Base-by-base conservation (phyloP, 768 basidiomycete species). In the Suillus brevipes region DNA sequence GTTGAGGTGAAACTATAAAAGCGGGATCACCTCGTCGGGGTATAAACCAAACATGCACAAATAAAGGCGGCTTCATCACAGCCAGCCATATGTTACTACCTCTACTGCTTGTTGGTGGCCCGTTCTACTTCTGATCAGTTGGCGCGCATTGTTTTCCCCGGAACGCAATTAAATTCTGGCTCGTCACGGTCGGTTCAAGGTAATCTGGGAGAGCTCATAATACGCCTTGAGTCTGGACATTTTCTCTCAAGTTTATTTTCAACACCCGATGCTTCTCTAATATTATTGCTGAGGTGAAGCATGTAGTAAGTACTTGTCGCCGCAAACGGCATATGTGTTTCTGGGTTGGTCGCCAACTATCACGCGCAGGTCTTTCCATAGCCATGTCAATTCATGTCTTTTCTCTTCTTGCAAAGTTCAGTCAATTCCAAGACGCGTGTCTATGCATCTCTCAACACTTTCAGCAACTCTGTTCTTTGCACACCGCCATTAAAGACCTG, bases 41-140 rank as follows among this genome's bases (percentile, higher is more conserved):
- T 36, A 42, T 42, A 3, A 42, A 42, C 58, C 58, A 59, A 59
- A 25, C 58, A 59, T 59, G 58, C 40, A 59, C 58, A 59, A 59
- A 59, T 59, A 59, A 20, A 28, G 28, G 25, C 40, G 40, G 34
- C 34, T 36, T 36, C 28, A 28, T 28, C 28, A 28, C 28, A 28
- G 28, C 31, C n/a, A n/a, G n/a, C n/a, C n/a, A n/a, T n/a, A n/a
- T n/a, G n/a, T n/a, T n/a, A n/a, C n/a, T n/a, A n/a, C n/a, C n/a
- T n/a, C n/a, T n/a, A n/a, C n/a, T n/a, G n/a, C n/a, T n/a, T n/a
- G n/a, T n/a, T n/a, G n/a, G 31, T 4, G 4, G 31, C 31, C 31
- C 31, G 31, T 31, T 31, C n/a, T n/a, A n/a, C n/a, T n/a, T n/a
- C n/a, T n/a, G n/a, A n/a, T n/a, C 28, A 53, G 18, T 31, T 53